Evolutionary conservation across 768 basidiomycete genomes (phyloP).

Genomic region (Pleurotus salmoneostramineus): DNA sequence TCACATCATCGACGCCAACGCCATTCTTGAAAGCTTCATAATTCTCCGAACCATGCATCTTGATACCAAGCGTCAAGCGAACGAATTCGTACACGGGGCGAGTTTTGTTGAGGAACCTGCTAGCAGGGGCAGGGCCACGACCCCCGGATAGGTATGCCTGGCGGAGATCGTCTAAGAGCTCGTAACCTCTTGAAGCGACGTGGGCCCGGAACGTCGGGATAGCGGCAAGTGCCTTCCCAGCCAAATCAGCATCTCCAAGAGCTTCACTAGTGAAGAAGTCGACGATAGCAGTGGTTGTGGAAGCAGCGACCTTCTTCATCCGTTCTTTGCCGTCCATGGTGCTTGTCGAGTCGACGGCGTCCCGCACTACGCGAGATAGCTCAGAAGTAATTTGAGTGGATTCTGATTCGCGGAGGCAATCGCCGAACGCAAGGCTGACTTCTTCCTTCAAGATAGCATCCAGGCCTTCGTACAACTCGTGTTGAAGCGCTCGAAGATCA

Average conservation of each 20-base stretch:
- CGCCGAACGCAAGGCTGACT: constrained; percentile 40
- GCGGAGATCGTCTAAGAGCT: constrained; percentile 45
- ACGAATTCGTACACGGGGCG: constrained; percentile 76
- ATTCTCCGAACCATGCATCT: constrained; percentile 80
- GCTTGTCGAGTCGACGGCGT: constrained; percentile 60
- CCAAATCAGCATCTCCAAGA: constrained; percentile 23
- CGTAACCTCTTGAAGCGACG: constrained; percentile 44
- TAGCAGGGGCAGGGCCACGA: constrained; percentile 65
- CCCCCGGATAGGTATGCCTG: constrained; percentile 54
- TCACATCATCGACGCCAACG: constrained; percentile 61
- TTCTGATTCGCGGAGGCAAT: constrained; percentile 29
- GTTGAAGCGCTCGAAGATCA: constrained; percentile 74
- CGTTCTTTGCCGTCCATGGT: constrained; percentile 68
- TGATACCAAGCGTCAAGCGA: constrained; percentile 63
- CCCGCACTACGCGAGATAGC: constrained; percentile 39
- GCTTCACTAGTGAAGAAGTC: constrained; percentile 49
- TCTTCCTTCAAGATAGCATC: constrained; percentile 45
- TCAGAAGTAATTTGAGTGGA: constrained; percentile 28
- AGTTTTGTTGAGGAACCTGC: constrained; percentile 62
- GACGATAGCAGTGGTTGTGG: constrained; percentile 57
- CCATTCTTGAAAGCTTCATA: constrained; percentile 56
- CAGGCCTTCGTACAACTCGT: constrained; percentile 54
- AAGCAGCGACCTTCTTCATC: constrained; percentile 68
- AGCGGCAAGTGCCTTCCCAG: constrained; percentile 26
- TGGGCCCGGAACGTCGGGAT: constrained; percentile 53